phyloP scores from a whole-genome alignment of 257 asterid species.

The Jacaranda mimosifolia region DNA sequence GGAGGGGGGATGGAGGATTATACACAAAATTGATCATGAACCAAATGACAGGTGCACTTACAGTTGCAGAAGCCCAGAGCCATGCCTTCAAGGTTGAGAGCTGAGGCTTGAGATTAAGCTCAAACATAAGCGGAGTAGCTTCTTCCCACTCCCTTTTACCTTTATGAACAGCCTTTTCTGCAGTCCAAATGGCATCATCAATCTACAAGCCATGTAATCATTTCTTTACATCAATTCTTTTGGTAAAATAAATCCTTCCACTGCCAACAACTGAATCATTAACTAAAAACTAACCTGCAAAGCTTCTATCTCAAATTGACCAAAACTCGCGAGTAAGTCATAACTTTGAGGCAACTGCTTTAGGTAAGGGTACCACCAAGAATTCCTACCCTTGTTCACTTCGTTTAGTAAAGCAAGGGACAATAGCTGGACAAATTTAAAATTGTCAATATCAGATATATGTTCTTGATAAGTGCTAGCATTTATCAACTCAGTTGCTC shows the following conservation, averaged over 20 bases:
- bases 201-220: slow-evolving; percentile 61
- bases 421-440: slow-evolving; percentile 61
- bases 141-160: slow-evolving; percentile 76
- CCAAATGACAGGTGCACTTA: slow-evolving; percentile 44
- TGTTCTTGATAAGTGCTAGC: slow-evolving; percentile 20
- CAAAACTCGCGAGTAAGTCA: slow-evolving; percentile 69
- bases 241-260: neutral
- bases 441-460: slow-evolving; percentile 23
- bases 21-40: neutral
- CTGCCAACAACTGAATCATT: slow-evolving; percentile 15
- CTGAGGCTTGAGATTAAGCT: slow-evolving; percentile 69
- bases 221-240: slow-evolving; percentile 28
- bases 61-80: slow-evolving; percentile 96
- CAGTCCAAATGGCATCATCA: slow-evolving; percentile 90
- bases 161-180: slow-evolving; percentile 71
- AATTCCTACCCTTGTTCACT: slow-evolving; percentile 73
- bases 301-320: slow-evolving; percentile 74
- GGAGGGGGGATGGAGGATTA: neutral
- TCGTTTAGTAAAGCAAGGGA: slow-evolving; percentile 78
- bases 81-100: slow-evolving; percentile 69
- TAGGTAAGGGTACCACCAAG: slow-evolving; percentile 85
- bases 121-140: slow-evolving; percentile 56
- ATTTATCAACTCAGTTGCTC: neutral
- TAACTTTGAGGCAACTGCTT: slow-evolving; percentile 85
- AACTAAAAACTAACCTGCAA: slow-evolving; percentile 68